These are phyloP conservation scores for Tremella mesenterica DNA, from an alignment of 768 basidiomycete species.

Conservation along the genomic window DNA sequence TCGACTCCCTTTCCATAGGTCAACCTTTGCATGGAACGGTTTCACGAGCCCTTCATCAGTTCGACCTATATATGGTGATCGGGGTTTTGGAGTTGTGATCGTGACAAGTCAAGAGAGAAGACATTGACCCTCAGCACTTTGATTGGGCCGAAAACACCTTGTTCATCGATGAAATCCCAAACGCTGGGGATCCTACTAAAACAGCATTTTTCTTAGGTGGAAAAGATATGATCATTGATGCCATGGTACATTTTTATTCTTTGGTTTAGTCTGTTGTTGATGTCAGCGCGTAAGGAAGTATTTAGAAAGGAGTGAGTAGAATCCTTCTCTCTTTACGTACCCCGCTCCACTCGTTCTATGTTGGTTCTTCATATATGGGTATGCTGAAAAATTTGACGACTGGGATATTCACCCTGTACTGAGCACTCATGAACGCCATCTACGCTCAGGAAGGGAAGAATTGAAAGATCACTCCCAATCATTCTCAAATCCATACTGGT, in stretches of 20 bases:
- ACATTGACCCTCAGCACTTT: constrained; percentile 23
- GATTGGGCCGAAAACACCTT: constrained; percentile 75
- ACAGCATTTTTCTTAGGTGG: constrained; percentile 74
- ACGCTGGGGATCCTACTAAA: constrained; percentile 59
- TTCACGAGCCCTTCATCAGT: too few relatives aligned
- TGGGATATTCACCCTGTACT: background rate
- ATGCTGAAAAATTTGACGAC: background rate
- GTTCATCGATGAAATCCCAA: constrained; percentile 82
- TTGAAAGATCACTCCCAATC: too few relatives aligned
- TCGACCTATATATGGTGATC: too few relatives aligned
- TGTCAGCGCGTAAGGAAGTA: constrained; percentile 63
- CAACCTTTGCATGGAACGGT: too few relatives aligned
- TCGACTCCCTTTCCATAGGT: too few relatives aligned
- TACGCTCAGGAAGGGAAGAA: too few relatives aligned
- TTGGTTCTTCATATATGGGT: background rate
- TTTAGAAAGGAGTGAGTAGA: constrained; percentile 65
- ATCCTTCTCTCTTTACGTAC: too few relatives aligned
- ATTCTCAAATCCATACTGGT: too few relatives aligned
- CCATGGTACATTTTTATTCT: constrained; percentile 50
- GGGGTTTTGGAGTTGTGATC: background rate
- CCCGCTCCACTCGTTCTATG: constrained; percentile 42
- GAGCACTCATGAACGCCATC: constrained; percentile 49
- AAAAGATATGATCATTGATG: constrained; percentile 67
- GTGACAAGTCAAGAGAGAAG: background rate
- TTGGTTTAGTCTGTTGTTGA: background rate